phyloP scores from a whole-genome alignment of 257 asterid species.

The Solanum neorickii region DNA sequence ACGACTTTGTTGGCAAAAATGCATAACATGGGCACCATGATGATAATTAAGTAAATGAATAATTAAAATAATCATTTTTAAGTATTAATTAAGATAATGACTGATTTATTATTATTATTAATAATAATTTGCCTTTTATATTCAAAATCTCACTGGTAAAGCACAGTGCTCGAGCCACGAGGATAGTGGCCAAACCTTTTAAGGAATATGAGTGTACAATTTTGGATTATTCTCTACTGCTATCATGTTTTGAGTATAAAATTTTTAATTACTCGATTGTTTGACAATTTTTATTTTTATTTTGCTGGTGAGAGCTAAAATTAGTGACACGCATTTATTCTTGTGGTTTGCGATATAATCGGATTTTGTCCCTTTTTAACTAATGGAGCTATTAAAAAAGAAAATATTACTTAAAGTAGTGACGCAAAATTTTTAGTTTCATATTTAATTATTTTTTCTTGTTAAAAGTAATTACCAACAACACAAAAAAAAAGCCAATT shows the following conservation, averaged over 20 bases:
- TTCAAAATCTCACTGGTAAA: neutral
- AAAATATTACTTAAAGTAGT: neutral
- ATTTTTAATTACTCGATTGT: accelerated
- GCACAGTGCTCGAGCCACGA: neutral
- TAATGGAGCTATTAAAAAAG: neutral
- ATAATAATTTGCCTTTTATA: neutral
- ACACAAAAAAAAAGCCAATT: no score
- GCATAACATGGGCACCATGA: neutral
- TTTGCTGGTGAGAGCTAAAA: no score
- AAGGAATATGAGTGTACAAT: neutral
- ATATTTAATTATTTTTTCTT: no score
- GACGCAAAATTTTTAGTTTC: neutral
- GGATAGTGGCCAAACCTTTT: neutral
- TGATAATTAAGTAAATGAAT: neutral
- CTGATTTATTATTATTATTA: neutral
- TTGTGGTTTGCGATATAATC: neutral
- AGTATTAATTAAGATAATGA: neutral
- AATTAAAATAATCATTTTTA: neutral
- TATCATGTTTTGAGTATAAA: neutral
- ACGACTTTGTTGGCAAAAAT: neutral
- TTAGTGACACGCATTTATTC: no score
- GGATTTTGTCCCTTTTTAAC: neutral
- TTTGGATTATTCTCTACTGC: neutral
- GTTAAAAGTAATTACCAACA: no score
- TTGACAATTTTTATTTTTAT: no score